A percentile compares a stretch with the other conserved stretches of the same genome.
Evolutionary conservation across 1,139 yeast genomes (phyloP).

Genomic region (Taiozyma sp.): DNA sequence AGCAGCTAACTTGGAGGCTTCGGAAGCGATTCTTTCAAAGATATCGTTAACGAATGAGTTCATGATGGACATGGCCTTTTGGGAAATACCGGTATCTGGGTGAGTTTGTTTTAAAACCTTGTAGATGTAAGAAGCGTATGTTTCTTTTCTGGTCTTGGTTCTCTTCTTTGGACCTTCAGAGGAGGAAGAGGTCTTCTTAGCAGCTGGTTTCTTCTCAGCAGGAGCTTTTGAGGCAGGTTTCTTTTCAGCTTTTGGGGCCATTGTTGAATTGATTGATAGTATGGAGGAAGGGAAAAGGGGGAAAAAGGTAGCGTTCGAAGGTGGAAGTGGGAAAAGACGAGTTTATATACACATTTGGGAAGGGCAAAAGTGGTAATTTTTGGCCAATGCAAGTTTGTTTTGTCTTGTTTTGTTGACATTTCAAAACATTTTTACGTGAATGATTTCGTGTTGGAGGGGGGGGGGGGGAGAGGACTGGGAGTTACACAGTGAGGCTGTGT

Average conservation of each 20-base stretch:
- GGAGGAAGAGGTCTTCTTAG: conserved; percentile 79
- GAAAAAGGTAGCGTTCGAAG: not conserved
- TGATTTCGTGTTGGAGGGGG: not conserved
- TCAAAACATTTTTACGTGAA: not conserved
- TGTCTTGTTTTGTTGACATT: not conserved
- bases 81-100: conserved; percentile 99
- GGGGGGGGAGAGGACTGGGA: not conserved
- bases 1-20: conserved; percentile 99
- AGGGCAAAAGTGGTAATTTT: no score
- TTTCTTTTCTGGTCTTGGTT: conserved; percentile 97
- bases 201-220: conserved; percentile 94
- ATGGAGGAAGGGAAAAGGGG: not conserved
- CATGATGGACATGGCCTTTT: conserved; percentile 99
- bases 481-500: conserved; percentile 1
- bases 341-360: conserved; percentile 7
- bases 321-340: conserved; percentile 2
- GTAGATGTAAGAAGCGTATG: conserved; percentile 98
- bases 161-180: conserved; percentile 88
- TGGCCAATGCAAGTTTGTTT: not conserved
- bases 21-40: conserved; percentile 94
- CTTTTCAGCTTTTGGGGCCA: conserved; percentile 99
- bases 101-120: conserved; percentile 98
- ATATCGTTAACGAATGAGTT: conserved; percentile 98
- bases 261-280: conserved; percentile 30
- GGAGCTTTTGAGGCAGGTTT: conserved; percentile 99